A percentile compares a stretch with the other conserved stretches of the same genome.
These are phyloP conservation scores for Tulasnella sp. DNA, from an alignment of 768 basidiomycete genomes.

Conservation along the genomic window DNA sequence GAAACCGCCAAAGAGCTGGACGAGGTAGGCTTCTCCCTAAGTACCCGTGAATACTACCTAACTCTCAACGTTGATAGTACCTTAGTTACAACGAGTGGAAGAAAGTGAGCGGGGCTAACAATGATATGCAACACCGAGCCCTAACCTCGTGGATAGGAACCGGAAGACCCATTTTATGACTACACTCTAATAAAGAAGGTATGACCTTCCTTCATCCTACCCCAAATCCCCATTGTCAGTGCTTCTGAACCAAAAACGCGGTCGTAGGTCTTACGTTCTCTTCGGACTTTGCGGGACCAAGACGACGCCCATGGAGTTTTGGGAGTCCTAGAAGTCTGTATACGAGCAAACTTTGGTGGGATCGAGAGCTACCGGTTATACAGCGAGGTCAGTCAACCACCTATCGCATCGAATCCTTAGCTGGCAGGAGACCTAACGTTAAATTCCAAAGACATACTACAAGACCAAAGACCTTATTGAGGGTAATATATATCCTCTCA, in stretches of 20 bases:
- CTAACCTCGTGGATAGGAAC: conserved; percentile 30
- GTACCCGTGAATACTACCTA: background rate
- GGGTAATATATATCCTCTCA: conserved; percentile 39
- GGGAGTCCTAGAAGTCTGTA: conserved; percentile 84
- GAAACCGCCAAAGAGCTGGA: conserved; percentile 70
- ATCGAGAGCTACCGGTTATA: conserved; percentile 83
- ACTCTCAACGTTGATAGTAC: conserved; percentile 32
- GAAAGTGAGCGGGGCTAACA: conserved; percentile 28
- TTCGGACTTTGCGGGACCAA: conserved; percentile 60
- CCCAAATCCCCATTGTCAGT: background rate
- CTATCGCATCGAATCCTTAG: background rate
- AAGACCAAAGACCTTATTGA: conserved; percentile 90
- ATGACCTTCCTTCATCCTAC: background rate
- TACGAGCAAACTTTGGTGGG: conserved; percentile 88
- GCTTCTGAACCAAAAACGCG: background rate
- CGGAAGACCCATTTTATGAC: conserved; percentile 88
- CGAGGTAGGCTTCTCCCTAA: conserved; percentile 27
- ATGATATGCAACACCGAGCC: background rate
- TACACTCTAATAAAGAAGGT: conserved; percentile 79
- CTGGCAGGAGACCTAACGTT: background rate
- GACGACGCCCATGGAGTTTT: conserved; percentile 80
- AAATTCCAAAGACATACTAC: conserved; percentile 64
- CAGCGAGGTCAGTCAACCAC: conserved; percentile 52
- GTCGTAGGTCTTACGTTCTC: conserved; percentile 61
- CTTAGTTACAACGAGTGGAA: conserved; percentile 91